Evolutionary conservation across 1,284 basidiomycete genomes (phyloP).

Genomic region (Amylostereum areolatum): DNA sequence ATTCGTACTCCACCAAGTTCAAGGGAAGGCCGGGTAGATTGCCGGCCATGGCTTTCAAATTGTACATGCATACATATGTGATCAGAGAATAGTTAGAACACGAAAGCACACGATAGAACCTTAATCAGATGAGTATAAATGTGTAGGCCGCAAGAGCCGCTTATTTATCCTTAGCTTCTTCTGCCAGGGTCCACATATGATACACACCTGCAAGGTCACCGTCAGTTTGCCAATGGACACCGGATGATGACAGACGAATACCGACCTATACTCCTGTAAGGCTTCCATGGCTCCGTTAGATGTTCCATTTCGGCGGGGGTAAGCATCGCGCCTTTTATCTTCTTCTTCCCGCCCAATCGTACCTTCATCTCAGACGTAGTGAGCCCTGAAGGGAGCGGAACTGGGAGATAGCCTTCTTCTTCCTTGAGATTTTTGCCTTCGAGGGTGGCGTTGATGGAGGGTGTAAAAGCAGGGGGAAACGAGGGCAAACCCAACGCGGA

Average conservation of each 20-base stretch:
- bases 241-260: slow-evolving; percentile 3
- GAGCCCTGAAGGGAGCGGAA: slow-evolving; percentile 57
- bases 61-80: too few species aligned
- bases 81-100: too few species aligned
- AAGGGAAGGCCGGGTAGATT: too few species aligned
- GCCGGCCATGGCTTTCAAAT: too few species aligned
- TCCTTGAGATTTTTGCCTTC: slow-evolving; percentile 7
- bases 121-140: too few species aligned
- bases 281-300: slow-evolving; percentile 72
- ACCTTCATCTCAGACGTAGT: slow-evolving; percentile 55
- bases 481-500: slow-evolving; percentile 15
- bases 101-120: too few species aligned
- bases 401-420: slow-evolving; percentile 15
- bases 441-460: slow-evolving; percentile 54
- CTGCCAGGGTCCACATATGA: slow-evolving; percentile 57
- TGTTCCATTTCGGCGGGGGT: slow-evolving; percentile 81
- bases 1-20: too few species aligned
- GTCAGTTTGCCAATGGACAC: background rate
- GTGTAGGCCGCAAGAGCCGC: too few species aligned
- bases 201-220: slow-evolving; percentile 38
- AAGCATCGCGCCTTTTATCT: slow-evolving; percentile 78
- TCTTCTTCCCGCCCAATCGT: slow-evolving; percentile 74
- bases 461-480: slow-evolving; percentile 60
- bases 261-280: slow-evolving; percentile 74
- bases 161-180: slow-evolving; percentile 15